Conservation (phyloP, 331 rosid genomes). For the Cydonia oblonga region DNA sequence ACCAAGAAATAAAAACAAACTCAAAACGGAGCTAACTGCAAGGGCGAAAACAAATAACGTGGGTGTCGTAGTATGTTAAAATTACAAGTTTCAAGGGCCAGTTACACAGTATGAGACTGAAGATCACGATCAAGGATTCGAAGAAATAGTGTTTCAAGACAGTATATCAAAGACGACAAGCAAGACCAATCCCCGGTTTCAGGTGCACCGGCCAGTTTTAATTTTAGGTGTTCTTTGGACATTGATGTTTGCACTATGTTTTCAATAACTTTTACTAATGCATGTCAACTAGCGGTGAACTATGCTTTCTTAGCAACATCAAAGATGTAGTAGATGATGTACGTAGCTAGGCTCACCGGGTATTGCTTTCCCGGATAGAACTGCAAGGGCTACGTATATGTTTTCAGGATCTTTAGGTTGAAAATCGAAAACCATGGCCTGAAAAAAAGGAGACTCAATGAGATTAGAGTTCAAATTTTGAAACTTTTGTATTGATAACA, state of each 20-base stretch:
- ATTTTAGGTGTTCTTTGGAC: background rate
- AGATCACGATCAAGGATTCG: no score
- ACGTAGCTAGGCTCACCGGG: constrained; percentile 30
- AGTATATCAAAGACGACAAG: background rate
- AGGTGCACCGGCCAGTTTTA: background rate
- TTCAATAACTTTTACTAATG: background rate
- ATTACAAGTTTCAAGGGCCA: no score
- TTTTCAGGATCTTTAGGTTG: constrained; percentile 90
- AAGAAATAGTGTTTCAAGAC: background rate
- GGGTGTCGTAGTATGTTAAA: no score
- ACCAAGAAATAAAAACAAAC: background rate
- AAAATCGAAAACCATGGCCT: constrained; percentile 82
- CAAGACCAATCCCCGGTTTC: background rate
- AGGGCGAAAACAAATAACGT: background rate
- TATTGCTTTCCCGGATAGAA: constrained; percentile 56
- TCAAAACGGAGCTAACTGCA: no score
- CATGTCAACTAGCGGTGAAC: background rate
- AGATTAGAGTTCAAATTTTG: background rate
- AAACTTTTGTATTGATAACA: background rate
- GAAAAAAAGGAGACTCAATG: constrained; percentile 1
- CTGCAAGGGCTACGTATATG: constrained; percentile 57
- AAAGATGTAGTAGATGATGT: background rate
- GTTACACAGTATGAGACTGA: background rate
- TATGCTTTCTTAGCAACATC: background rate
- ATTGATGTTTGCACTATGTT: background rate